Evolutionary conservation across 1,139 yeast species (phyloP).

Genomic region (Suhomyces taliae): DNA sequence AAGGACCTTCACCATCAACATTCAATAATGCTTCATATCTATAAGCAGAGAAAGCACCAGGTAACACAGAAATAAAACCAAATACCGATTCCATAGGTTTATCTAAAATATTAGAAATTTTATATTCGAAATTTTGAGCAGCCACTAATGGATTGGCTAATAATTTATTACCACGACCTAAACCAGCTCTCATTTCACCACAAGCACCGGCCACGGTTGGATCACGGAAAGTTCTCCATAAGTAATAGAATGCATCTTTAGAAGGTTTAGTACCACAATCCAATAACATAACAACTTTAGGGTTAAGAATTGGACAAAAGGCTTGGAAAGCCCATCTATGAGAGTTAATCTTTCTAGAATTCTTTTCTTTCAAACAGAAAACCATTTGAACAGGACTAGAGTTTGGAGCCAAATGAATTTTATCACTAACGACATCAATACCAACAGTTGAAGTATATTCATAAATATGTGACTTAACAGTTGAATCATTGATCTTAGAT

Average conservation of each 20-base stretch:
- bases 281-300: conserved; percentile 66
- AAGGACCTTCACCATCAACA: conserved; percentile 65
- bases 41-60: conserved; percentile 88
- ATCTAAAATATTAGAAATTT: conserved; percentile 77
- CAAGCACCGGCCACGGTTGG: conserved; percentile 84
- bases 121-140: conserved; percentile 82
- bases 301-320: conserved; percentile 67
- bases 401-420: conserved; percentile 56
- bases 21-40: conserved; percentile 70
- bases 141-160: conserved; percentile 76
- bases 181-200: conserved; percentile 75
- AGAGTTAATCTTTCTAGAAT: conserved; percentile 73
- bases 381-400: conserved; percentile 70
- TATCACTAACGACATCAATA: conserved; percentile 59
- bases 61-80: conserved; percentile 79
- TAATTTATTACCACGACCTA: conserved; percentile 56
- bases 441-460: conserved; percentile 82
- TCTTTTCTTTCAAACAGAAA: conserved; percentile 76
- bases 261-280: conserved; percentile 84
- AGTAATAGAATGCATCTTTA: conserved; percentile 66
- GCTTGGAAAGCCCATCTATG: conserved; percentile 88
- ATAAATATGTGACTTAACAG: conserved; percentile 71
- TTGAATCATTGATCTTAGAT: conserved; percentile 66
- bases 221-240: conserved; percentile 76
- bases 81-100: conserved; percentile 83